Conservation (phyloP, 192 early-diverging fungal species). For the Coemansia nantahalensis region DNA sequence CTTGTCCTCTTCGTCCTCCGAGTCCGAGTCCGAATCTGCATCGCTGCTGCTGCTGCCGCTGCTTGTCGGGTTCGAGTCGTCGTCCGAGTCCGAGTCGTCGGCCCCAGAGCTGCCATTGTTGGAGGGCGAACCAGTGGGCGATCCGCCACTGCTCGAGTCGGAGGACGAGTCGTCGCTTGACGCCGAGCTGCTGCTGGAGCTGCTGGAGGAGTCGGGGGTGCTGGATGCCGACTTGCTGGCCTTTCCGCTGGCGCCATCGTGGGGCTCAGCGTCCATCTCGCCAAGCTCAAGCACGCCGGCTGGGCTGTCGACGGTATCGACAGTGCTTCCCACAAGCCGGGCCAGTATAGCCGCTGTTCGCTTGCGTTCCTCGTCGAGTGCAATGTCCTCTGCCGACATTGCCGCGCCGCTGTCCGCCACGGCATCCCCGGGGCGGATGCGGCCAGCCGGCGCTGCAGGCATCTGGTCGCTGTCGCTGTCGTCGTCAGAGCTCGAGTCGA, state of each 20-base stretch:
- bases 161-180: constrained; percentile 9
- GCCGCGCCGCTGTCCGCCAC: background rate
- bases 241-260: constrained; percentile 2
- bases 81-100: constrained; percentile 6
- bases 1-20: background rate
- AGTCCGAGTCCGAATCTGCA: constrained; percentile 7
- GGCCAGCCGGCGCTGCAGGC: background rate
- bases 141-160: constrained; percentile 11
- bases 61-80: background rate
- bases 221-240: background rate
- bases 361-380: constrained; percentile 29
- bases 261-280: background rate
- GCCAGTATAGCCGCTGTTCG: constrained; percentile 29
- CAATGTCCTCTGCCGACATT: constrained; percentile 18
- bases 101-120: background rate
- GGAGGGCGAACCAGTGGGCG: constrained; percentile 2
- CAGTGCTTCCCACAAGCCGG: constrained; percentile 9
- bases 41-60: constrained; percentile 7
- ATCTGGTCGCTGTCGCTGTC: constrained; percentile 1
- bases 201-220: too few relatives aligned
- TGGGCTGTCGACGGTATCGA: background rate
- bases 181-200: background rate
- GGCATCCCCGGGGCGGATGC: background rate
- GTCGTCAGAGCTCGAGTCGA: constrained; percentile 38
- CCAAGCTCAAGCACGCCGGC: background rate